Evolutionary conservation across 306 rosid genomes (phyloP).

Genomic region (Cucumis cinereus): DNA sequence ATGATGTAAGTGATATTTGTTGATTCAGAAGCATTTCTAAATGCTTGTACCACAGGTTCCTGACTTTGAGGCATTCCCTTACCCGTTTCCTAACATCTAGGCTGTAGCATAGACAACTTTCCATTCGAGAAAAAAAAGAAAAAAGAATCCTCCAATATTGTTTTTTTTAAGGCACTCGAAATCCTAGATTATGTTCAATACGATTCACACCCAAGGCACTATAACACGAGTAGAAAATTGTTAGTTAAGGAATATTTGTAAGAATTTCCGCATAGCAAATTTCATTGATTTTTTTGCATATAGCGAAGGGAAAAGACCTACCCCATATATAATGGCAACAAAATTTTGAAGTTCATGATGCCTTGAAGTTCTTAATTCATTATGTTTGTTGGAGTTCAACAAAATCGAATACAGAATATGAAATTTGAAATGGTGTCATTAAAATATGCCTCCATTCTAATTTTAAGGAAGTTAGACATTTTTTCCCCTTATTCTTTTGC

Average conservation of each 20-base stretch:
- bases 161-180: background rate
- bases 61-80: background rate
- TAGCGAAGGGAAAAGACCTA: background rate
- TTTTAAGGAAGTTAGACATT: background rate
- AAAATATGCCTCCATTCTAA: background rate
- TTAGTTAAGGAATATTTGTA: background rate
- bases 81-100: background rate
- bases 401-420: background rate
- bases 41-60: background rate
- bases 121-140: too few relatives aligned
- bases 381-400: background rate
- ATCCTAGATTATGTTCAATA: background rate
- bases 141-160: background rate
- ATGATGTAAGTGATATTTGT: conserved; percentile 25
- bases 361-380: background rate
- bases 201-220: background rate
- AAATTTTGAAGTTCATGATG: background rate
- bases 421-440: background rate
- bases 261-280: background rate
- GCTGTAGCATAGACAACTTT: too few relatives aligned
- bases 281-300: background rate
- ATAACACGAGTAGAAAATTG: background rate
- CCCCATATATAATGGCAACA: background rate
- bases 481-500: background rate
- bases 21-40: background rate